A percentile compares a stretch with the other conserved stretches of the same genome.
Conservation (phyloP, 2,329 filamentous ascomycete species). For the Aspergillus sp. region DNA sequence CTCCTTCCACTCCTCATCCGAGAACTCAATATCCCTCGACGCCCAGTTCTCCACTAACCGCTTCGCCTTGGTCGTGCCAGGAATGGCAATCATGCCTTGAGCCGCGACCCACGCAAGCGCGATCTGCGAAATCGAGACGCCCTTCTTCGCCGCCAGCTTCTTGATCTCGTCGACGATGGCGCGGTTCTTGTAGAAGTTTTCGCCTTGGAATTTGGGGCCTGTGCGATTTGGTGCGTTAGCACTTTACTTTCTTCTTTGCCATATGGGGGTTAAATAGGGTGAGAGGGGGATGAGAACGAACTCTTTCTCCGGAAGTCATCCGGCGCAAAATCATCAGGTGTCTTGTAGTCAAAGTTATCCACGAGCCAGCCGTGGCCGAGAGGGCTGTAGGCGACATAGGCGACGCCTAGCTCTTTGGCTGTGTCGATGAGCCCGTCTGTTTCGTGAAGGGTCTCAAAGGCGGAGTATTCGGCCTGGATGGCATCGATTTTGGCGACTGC, state of each 20-base stretch:
- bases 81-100: constrained; percentile 48
- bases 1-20: constrained; percentile 39
- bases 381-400: constrained; percentile 50
- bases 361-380: constrained; percentile 51
- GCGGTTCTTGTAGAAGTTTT: constrained; percentile 48
- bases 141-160: constrained; percentile 38
- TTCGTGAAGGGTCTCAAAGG: constrained; percentile 45
- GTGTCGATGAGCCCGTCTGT: constrained; percentile 43
- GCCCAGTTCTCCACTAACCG: constrained; percentile 44
- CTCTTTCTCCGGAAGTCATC: constrained; percentile 43
- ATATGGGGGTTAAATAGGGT: neutral
- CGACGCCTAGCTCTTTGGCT: constrained; percentile 41
- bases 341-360: constrained; percentile 44
- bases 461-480: constrained; percentile 48
- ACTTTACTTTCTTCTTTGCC: neutral
- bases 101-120: constrained; percentile 43
- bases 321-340: constrained; percentile 48
- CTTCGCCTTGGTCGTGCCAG: constrained; percentile 44
- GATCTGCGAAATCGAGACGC: constrained; percentile 36
- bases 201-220: constrained; percentile 40
- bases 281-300: constrained; percentile 16
- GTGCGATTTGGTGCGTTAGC: neutral
- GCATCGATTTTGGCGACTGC: constrained; percentile 50
- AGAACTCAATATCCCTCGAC: constrained; percentile 37
- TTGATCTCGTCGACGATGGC: constrained; percentile 45